Evolutionary conservation across 306 rosid species (phyloP).

Genomic region (Quercus suber): DNA sequence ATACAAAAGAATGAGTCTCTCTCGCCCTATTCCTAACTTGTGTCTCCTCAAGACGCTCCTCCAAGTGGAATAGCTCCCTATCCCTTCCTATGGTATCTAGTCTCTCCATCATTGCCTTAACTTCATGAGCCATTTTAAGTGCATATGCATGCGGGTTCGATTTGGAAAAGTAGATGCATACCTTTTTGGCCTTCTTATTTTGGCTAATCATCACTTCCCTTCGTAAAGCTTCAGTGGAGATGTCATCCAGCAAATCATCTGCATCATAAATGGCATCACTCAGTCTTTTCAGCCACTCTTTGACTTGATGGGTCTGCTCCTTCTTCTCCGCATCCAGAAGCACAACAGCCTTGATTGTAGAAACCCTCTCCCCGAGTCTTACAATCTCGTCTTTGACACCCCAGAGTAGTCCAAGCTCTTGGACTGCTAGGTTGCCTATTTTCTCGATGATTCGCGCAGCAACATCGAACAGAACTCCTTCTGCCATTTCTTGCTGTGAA

Average conservation of each 20-base stretch:
- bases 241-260: not conserved
- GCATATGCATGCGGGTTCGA: too few species aligned
- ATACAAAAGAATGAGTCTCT: slow-evolving; percentile 2
- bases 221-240: not conserved
- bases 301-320: not conserved
- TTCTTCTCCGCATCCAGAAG: too few species aligned
- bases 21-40: not conserved
- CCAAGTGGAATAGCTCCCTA: not conserved
- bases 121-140: not conserved
- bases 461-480: not conserved
- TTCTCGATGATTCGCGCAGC: not conserved
- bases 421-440: not conserved
- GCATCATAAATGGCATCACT: not conserved
- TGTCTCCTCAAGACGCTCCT: not conserved
- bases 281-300: not conserved
- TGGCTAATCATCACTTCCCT: not conserved
- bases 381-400: not conserved
- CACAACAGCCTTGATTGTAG: not conserved
- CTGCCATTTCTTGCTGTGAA: not conserved
- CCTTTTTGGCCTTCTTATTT: not conserved
- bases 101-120: not conserved
- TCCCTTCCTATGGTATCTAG: not conserved
- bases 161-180: not conserved
- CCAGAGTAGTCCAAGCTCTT: not conserved
- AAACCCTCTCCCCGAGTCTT: accelerated